Evolutionary conservation across 768 basidiomycete species (phyloP), one percentile per base, ranked within the genome.

Genomic region (Exsudoporus frostii): DNA sequence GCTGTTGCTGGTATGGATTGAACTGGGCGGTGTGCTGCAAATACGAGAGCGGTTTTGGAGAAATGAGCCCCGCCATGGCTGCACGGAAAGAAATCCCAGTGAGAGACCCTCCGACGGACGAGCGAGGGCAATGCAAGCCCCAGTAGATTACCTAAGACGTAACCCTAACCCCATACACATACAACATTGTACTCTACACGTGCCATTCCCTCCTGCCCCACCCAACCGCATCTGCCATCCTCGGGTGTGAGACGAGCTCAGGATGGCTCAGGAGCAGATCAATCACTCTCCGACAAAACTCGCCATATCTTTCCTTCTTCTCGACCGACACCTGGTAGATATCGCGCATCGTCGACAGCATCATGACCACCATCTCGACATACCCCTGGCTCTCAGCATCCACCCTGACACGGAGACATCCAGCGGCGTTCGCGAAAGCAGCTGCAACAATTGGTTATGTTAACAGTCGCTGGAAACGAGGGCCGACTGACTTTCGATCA

Each of bases 1-100:
- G 67, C 36, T 77, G 75, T 53, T 85, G 77, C 47, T 76, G 74
- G 72, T 87, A 88, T 3, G 78, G 76, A 63, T 82, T 80, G 64
- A 84, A 85, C 52, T 79, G 77, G 29, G 76, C 67, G 53, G 76
- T 77, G 54, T 84, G 82, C 63, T 88, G 85, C 61, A 85, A 75
- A 72, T 85, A 82, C 4, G 81, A 80, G 48, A 83, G 71, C 47
- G 82, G 82, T 63, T 78, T 82, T 44, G 82, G 82, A 60, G 82
- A 84, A 54, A 84, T 72, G 59, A 83, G 78, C 66, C 82, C 80
- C 73, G 82, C 80, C 82, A 84, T 84, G 55, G 59, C 62, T 57
- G 44, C 51, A 38, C 51, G 50, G 57, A 33, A 39, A 34, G 33
- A 53, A 57, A 24, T n/a, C 25, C n/a, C n/a, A 48, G 50, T 40